Percentiles rank a stretch among this genome's conserved stretches.
Conservation (phyloP, 2,329 filamentous ascomycete genomes). For the Cladosporium halotolerans region DNA sequence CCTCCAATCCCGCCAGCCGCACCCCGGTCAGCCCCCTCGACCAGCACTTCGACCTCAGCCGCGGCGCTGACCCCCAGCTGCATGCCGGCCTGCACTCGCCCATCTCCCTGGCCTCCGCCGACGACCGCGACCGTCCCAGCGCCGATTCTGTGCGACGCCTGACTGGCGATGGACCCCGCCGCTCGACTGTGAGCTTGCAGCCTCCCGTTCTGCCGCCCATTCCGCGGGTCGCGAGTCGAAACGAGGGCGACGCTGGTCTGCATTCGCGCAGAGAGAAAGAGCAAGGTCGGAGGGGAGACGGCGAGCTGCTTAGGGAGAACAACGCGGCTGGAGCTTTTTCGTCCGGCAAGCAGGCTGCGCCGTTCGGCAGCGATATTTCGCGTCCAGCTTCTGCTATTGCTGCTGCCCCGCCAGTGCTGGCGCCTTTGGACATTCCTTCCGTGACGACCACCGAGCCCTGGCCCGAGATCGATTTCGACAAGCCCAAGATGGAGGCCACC, state of each 20-base stretch:
- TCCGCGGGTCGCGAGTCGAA: constrained; percentile 29
- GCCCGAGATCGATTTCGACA: constrained; percentile 10
- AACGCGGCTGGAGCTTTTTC: neutral
- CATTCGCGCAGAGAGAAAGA: neutral
- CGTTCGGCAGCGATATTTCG: neutral
- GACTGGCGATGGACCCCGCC: constrained; percentile 21
- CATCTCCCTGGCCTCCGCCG: neutral
- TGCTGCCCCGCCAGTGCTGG: neutral
- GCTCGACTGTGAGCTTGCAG: constrained; percentile 13
- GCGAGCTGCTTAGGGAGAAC: neutral
- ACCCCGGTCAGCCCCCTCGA: constrained; percentile 8
- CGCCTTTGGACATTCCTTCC: neutral
- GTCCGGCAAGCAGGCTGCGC: neutral
- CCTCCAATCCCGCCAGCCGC: neutral
- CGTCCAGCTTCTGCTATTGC: neutral
- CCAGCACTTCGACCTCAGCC: constrained; percentile 3
- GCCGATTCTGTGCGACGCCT: constrained; percentile 13
- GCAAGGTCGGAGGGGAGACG: neutral
- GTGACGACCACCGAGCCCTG: neutral
- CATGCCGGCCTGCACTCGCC: neutral
- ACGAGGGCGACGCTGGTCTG: constrained; percentile 1
- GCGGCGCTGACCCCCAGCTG: neutral
- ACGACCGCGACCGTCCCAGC: constrained; percentile 6
- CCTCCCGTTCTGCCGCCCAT: constrained; percentile 44
- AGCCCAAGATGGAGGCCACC: constrained; percentile 11